phyloP scores from a whole-genome alignment of 192 early-diverging fungal genomes.

The Coemansia erecta region DNA sequence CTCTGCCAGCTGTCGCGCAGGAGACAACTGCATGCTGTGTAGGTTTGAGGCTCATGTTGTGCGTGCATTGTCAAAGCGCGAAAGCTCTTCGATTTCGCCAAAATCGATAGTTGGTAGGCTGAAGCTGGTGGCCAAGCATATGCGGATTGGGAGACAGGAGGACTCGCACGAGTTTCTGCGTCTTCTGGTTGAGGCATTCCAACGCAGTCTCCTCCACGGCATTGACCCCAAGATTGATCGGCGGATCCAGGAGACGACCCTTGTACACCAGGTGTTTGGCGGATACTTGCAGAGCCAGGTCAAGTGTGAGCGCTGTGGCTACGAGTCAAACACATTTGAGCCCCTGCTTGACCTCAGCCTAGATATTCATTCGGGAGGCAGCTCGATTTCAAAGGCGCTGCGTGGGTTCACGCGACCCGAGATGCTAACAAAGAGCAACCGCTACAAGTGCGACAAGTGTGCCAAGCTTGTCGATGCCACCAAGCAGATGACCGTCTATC shows the following conservation, averaged over 20 bases:
- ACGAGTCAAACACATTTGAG: slow-evolving; percentile 75
- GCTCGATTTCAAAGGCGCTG: slow-evolving; percentile 65
- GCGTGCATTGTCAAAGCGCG: slow-evolving; percentile 54
- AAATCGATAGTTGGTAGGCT: slow-evolving; percentile 64
- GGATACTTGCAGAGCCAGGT: slow-evolving; percentile 79
- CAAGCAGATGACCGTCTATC: slow-evolving; percentile 77
- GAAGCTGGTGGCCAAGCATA: slow-evolving; percentile 70
- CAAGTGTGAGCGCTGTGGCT: slow-evolving; percentile 67
- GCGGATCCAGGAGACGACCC: slow-evolving; percentile 72
- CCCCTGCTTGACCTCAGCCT: slow-evolving; percentile 74
- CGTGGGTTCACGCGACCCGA: slow-evolving; percentile 72
- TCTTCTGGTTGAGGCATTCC: slow-evolving; percentile 65
- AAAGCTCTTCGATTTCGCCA: slow-evolving; percentile 58
- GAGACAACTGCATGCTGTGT: slow-evolving; percentile 73
- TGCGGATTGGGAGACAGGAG: slow-evolving; percentile 79
- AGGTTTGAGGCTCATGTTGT: slow-evolving; percentile 65
- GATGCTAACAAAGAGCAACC: slow-evolving; percentile 61
- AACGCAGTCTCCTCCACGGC: slow-evolving; percentile 60
- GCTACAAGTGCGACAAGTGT: slow-evolving; percentile 84
- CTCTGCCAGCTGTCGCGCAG: slow-evolving; percentile 57
- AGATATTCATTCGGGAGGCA: slow-evolving; percentile 63
- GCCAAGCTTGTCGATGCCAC: slow-evolving; percentile 69
- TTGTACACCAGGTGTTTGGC: slow-evolving; percentile 80
- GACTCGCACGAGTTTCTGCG: slow-evolving; percentile 89
- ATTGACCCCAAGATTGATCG: slow-evolving; percentile 64